These are phyloP conservation scores for Daldinia sp. DNA, from an alignment of 2,329 filamentous ascomycete genomes.

Conservation along the genomic window DNA sequence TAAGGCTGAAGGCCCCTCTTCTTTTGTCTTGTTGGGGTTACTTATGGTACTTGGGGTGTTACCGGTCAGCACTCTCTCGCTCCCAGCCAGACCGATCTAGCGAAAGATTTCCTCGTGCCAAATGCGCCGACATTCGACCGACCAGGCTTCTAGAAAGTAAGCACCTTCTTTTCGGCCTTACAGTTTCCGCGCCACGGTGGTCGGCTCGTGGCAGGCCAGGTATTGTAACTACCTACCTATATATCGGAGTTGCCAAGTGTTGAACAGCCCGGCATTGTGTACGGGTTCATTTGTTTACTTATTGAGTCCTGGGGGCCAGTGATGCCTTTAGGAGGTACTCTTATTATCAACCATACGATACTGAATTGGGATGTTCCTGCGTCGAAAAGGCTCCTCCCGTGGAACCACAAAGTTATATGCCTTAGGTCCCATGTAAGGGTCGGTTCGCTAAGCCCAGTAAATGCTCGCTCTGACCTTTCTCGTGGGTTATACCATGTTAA, in stretches of 20 bases:
- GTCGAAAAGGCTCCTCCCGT: slow-evolving; percentile 38
- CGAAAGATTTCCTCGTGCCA: slow-evolving; percentile 10
- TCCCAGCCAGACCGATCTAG: slow-evolving; percentile 1
- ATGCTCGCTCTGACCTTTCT: background rate
- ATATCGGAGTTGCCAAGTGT: background rate
- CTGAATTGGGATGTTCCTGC: slow-evolving; percentile 36
- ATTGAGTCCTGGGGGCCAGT: slow-evolving; percentile 20
- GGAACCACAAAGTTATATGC: slow-evolving; percentile 5
- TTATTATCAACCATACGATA: slow-evolving; percentile 10
- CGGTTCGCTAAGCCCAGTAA: background rate
- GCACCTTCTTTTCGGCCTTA: slow-evolving; percentile 38
- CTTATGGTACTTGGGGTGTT: background rate
- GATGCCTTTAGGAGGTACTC: slow-evolving; percentile 10
- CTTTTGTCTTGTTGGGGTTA: background rate
- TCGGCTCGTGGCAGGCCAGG: slow-evolving; percentile 27
- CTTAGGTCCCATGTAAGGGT: background rate
- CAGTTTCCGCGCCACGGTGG: slow-evolving; percentile 29
- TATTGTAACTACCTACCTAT: background rate
- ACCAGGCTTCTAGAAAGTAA: slow-evolving; percentile 27
- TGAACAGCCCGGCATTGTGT: background rate
- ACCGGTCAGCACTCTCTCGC: slow-evolving; percentile 13
- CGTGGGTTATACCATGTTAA: slow-evolving; percentile 1
- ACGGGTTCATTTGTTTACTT: slow-evolving; percentile 5
- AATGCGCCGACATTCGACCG: slow-evolving; percentile 33
- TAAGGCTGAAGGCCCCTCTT: slow-evolving; percentile 7